These are phyloP conservation scores for Russula compacta DNA, from an alignment of 768 basidiomycete species.

Conservation along the genomic window DNA sequence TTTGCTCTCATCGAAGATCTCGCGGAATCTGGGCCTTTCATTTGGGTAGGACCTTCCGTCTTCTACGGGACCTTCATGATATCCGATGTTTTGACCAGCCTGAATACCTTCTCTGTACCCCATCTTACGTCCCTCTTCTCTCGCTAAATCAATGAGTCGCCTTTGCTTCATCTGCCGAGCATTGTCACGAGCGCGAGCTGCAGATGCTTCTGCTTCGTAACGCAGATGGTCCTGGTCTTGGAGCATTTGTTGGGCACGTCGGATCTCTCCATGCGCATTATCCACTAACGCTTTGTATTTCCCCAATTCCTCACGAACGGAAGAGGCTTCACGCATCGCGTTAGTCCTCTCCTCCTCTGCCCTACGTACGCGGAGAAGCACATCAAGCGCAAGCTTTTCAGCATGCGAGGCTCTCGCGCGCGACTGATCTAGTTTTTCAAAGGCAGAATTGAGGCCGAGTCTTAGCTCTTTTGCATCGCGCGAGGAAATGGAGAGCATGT, in stretches of 20 bases:
- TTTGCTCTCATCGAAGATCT: slow-evolving; percentile 4
- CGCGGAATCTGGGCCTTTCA: slow-evolving; percentile 8
- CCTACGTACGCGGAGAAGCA: slow-evolving; percentile 34
- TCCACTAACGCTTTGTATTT: slow-evolving; percentile 39
- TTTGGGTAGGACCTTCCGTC: background rate
- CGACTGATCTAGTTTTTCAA: slow-evolving; percentile 32
- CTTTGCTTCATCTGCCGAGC: slow-evolving; percentile 37
- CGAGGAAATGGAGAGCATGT: slow-evolving; percentile 16
- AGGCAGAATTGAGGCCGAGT: slow-evolving; percentile 23
- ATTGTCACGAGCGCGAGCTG: slow-evolving; percentile 36
- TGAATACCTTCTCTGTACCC: slow-evolving; percentile 36
- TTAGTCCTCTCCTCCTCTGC: slow-evolving; percentile 33
- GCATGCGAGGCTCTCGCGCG: slow-evolving; percentile 35
- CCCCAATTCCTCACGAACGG: slow-evolving; percentile 35
- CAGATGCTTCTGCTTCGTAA: slow-evolving; percentile 38
- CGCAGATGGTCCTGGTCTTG: slow-evolving; percentile 35
- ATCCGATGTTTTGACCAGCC: slow-evolving; percentile 18
- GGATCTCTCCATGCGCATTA: slow-evolving; percentile 37
- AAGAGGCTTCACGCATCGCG: slow-evolving; percentile 32
- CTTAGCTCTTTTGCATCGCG: slow-evolving; percentile 24
- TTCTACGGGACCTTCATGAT: slow-evolving; percentile 2
- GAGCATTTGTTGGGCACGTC: slow-evolving; percentile 35
- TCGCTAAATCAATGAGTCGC: slow-evolving; percentile 32
- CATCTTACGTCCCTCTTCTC: slow-evolving; percentile 35
- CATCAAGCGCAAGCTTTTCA: slow-evolving; percentile 40